Conservation (phyloP, 1,284 basidiomycete species). For the Neotropicomus parvogracilis region DNA sequence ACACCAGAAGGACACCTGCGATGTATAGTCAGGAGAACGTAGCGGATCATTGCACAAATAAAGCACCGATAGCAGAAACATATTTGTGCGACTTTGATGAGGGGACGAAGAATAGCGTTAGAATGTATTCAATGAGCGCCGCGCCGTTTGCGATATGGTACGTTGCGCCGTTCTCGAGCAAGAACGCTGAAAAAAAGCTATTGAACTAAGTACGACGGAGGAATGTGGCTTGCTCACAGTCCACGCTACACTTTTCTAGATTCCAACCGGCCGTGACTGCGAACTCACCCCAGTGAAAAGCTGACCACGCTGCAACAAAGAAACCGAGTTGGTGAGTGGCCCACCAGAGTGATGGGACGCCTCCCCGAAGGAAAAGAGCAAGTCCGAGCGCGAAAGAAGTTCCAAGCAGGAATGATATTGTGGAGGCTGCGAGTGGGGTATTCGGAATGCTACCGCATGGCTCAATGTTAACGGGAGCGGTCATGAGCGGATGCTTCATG, state of each 20-base stretch:
- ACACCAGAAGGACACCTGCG: constrained; percentile 60
- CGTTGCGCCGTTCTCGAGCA: constrained; percentile 84
- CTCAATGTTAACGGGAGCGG: constrained; percentile 42
- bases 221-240: constrained; percentile 62
- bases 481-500: constrained; percentile 47
- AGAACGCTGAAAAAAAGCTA: constrained; percentile 62
- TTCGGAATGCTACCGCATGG: constrained; percentile 73
- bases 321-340: constrained; percentile 75
- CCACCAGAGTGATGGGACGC: constrained; percentile 54
- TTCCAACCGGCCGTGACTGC: constrained; percentile 96
- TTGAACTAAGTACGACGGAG: neutral
- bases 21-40: constrained; percentile 2
- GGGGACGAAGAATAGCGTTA: constrained; percentile 67
- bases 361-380: constrained; percentile 46
- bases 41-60: neutral
- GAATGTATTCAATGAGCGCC: constrained; percentile 79
- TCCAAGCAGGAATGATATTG: constrained; percentile 76
- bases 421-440: constrained; percentile 70
- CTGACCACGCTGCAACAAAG: constrained; percentile 76
- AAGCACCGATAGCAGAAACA: constrained; percentile 55
- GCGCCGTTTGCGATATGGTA: constrained; percentile 85
- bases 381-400: constrained; percentile 54
- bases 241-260: constrained; percentile 84
- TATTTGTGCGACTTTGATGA: constrained; percentile 52
- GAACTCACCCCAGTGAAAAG: constrained; percentile 94